Conservation (phyloP, 2,329 filamentous ascomycete genomes). For the Fragosphaeria purpurea region DNA sequence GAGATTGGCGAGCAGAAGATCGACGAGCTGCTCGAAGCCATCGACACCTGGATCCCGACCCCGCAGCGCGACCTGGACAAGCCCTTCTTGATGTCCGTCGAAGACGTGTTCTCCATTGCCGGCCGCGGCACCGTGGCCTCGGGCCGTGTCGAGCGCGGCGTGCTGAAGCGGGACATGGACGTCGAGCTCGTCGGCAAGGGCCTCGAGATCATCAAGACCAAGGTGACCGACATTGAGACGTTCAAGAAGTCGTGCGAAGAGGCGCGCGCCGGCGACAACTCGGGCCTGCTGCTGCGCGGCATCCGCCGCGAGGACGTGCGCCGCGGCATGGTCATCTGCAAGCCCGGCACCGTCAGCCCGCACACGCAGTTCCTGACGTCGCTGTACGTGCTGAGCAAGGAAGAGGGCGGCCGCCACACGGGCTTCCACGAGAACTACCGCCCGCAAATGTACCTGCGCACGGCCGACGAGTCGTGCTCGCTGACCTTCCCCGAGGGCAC, state of each 20-base stretch:
- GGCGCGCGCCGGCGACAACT: constrained; percentile 95
- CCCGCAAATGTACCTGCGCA: constrained; percentile 92
- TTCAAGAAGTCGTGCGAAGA: constrained; percentile 99
- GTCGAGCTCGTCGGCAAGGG: constrained; percentile 91
- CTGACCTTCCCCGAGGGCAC: constrained; percentile 81
- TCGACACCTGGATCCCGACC: constrained; percentile 94
- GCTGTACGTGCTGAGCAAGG: constrained; percentile 94
- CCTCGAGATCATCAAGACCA: constrained; percentile 79
- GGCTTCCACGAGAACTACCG: constrained; percentile 95
- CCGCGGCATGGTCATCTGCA: constrained; percentile 88
- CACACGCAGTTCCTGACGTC: constrained; percentile 89
- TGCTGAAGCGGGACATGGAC: constrained; percentile 86
- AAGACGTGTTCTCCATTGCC: constrained; percentile 82
- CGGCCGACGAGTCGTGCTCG: constrained; percentile 69
- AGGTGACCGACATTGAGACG: constrained; percentile 98
- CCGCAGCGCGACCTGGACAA: constrained; percentile 91
- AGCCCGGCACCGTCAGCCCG: constrained; percentile 74
- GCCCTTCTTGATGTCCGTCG: constrained; percentile 97
- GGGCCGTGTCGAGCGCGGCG: constrained; percentile 92
- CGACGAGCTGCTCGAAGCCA: constrained; percentile 79
- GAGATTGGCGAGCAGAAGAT: constrained; percentile 86
- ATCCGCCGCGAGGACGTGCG: constrained; percentile 88
- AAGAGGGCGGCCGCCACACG: constrained; percentile 94
- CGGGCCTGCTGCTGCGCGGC: constrained; percentile 90
- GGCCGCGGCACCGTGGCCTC: constrained; percentile 96